Evolutionary conservation across 495 filamentous ascomycete species (phyloP), one percentile per base, ranked within the genome.

Genomic region (Aspergillus egyptiacus): DNA sequence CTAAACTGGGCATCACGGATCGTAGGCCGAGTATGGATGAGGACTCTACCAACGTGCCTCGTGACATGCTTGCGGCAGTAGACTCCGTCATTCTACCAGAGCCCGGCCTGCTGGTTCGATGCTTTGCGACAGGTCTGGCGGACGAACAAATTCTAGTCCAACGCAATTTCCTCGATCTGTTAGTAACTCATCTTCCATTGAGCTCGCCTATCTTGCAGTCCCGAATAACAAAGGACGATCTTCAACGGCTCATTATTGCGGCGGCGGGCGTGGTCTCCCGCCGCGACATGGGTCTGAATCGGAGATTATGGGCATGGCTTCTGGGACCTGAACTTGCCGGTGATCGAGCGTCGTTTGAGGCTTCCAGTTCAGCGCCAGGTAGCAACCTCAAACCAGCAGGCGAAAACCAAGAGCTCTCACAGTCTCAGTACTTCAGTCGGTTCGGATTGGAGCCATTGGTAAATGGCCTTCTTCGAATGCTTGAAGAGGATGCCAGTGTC

Each of bases 241-340:
- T 95, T 13, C 84, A 93, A 55, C 80, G 84, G 11, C 73, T 99
- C 7, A 75, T 95, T 19, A 77, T 80, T 54, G 86, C 94, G 30
- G 93, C 91, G 15, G 81, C 80, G 6, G 83, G 87, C 0, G 91
- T 99, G 32, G 87, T 96, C 2, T 77, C 79, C 20, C 79, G 93
- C 24, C 77, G 91, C 65, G 93, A 99, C 39, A 97, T 97, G 93
- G 91, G 90, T 57, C 71, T 99, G 41, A 99, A 99, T 61, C 74
- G 93, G 49, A 77, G 93, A 30, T 71, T 99, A 28, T 99, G 93
- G 91, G 76, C 87, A n/a, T 99, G 93, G 93, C 81, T 96, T 48
- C 70, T 99, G 6, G 93, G 93, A 2, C 91, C 90, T 1, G 87
- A 93, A 46, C 77, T 79, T 20, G 51, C 75, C 1, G 69, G 65